phyloP scores from a whole-genome alignment of 306 rosid species.

The Fragaria iinumae region DNA sequence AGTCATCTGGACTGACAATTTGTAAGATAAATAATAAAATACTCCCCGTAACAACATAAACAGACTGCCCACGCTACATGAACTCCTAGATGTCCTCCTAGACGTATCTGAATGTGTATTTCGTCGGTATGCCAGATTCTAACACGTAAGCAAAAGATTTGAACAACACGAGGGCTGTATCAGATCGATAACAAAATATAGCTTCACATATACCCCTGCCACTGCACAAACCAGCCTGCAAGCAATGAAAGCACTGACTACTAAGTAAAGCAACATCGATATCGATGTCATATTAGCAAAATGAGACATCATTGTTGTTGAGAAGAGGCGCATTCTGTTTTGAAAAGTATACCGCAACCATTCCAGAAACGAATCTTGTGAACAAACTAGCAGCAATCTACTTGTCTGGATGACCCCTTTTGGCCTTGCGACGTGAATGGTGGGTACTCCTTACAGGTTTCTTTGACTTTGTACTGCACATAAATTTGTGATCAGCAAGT shows the following conservation, averaged over 20 bases:
- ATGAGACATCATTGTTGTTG: background rate
- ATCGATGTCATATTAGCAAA: background rate
- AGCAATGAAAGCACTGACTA: background rate
- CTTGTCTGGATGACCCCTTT: slow-evolving; percentile 78
- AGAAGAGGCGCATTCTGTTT: background rate
- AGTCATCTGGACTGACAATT: background rate
- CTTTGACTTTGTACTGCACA: slow-evolving; percentile 55
- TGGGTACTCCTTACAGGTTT: slow-evolving; percentile 50
- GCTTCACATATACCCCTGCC: slow-evolving; percentile 23
- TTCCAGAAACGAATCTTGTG: slow-evolving; percentile 12
- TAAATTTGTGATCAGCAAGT: background rate
- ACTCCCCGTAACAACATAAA: slow-evolving; percentile 14
- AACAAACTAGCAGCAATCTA: slow-evolving; percentile 27
- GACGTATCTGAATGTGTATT: slow-evolving; percentile 7
- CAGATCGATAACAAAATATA: slow-evolving; percentile 11
- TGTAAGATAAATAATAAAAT: slow-evolving; percentile 18
- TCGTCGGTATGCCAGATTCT: slow-evolving; percentile 5
- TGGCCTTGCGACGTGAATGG: slow-evolving; percentile 73
- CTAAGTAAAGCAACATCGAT: background rate
- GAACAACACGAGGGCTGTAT: background rate
- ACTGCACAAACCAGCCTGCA: slow-evolving; percentile 43
- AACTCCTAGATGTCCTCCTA: slow-evolving; percentile 6
- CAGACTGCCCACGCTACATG: slow-evolving; percentile 14
- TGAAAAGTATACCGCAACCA: background rate
- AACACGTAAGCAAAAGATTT: slow-evolving; percentile 12